phyloP scores from a whole-genome alignment of 78 protist genomes.

The Paratrimastix pyriformis region DNA sequence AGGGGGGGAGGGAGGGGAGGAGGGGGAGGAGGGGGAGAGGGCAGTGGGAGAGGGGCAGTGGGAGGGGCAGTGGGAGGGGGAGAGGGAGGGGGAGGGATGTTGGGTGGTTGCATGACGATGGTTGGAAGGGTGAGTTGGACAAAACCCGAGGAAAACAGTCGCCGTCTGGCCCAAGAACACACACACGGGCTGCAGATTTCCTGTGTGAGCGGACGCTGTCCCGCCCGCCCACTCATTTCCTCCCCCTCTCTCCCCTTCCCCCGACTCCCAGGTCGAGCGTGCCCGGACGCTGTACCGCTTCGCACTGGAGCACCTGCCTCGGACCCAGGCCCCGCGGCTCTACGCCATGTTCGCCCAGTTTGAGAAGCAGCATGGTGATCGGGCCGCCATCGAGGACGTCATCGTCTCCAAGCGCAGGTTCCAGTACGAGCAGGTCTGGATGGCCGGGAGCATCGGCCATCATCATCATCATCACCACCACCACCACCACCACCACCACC shows the following conservation, averaged over 20 bases:
- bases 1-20: neutral
- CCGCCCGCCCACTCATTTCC: neutral
- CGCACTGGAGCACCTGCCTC: constrained; percentile 30
- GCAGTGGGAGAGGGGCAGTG: neutral
- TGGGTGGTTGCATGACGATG: no score
- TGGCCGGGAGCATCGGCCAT: no score
- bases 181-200: no score
- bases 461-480: no score
- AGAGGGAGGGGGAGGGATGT: neutral
- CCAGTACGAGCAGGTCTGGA: constrained; percentile 71
- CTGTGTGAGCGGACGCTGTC: neutral
- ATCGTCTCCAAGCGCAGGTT: constrained; percentile 60
- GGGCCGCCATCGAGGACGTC: constrained; percentile 76
- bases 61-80: neutral
- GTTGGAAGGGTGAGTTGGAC: no score
- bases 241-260: neutral
- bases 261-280: constrained; percentile 9
- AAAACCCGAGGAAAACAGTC: no score
- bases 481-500: no score
- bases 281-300: constrained; percentile 17
- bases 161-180: no score
- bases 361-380: constrained; percentile 78
- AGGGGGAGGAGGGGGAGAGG: neutral
- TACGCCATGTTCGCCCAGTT: constrained; percentile 53
- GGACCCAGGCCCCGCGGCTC: constrained; percentile 52